phyloP scores from a whole-genome alignment of 2,329 filamentous ascomycete species.

The Talaromyces funiculosus region DNA sequence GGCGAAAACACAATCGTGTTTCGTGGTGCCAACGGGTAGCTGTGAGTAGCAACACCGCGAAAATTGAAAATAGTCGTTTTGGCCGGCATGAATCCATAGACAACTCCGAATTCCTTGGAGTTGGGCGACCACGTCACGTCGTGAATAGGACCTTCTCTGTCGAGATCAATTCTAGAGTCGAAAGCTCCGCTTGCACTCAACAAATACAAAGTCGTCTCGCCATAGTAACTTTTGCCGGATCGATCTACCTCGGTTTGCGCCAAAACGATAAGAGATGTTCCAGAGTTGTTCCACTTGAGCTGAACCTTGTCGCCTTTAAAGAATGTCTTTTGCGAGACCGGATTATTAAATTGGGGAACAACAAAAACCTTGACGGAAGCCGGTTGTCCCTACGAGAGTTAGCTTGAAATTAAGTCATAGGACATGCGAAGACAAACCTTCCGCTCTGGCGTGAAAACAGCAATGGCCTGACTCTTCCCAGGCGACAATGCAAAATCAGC shows the following conservation, averaged over 20 bases:
- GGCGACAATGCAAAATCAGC: slow-evolving; percentile 84
- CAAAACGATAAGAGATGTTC: slow-evolving; percentile 86
- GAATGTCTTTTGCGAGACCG: slow-evolving; percentile 95
- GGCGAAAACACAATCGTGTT: slow-evolving; percentile 96
- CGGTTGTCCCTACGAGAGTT: slow-evolving; percentile 66
- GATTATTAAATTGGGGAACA: slow-evolving; percentile 74
- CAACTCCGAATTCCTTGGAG: slow-evolving; percentile 93
- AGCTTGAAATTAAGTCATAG: background rate
- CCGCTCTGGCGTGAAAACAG: slow-evolving; percentile 90
- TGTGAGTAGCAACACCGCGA: slow-evolving; percentile 74
- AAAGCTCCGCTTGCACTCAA: slow-evolving; percentile 87
- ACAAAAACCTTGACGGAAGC: slow-evolving; percentile 92
- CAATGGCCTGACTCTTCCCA: slow-evolving; percentile 83
- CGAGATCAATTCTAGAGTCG: slow-evolving; percentile 83
- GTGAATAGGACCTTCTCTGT: slow-evolving; percentile 97
- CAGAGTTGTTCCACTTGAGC: slow-evolving; percentile 92
- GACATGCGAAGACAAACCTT: slow-evolving; percentile 59
- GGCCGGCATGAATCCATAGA: slow-evolving; percentile 98
- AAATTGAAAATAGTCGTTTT: slow-evolving; percentile 98
- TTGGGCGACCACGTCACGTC: slow-evolving; percentile 98
- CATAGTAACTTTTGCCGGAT: slow-evolving; percentile 98
- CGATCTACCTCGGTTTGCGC: slow-evolving; percentile 98
- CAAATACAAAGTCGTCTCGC: slow-evolving; percentile 94
- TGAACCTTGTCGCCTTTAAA: slow-evolving; percentile 99
- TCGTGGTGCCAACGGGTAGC: slow-evolving; percentile 77